Base-by-base conservation (phyloP, 108 stramenopile genomes). In the Stephanodiscus triporus region DNA sequence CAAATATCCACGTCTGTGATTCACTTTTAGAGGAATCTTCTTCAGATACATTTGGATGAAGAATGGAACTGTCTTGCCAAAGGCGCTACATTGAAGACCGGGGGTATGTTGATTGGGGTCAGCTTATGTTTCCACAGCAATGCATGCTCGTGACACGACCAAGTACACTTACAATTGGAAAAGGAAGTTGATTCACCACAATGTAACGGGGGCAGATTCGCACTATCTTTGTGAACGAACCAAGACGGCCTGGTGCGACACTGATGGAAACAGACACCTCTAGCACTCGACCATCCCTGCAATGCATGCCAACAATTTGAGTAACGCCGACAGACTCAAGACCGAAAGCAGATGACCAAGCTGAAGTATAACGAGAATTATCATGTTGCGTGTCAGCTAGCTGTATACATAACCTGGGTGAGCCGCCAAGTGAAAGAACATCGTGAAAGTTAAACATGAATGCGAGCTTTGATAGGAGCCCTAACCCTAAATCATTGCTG, bases 371-470 rank as follows among this genome's bases (percentile, higher is more conserved):
- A 10, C 53, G 60, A 11, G 84, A 78, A 32, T 34, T 38, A 4
- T 85, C 64, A 6, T 75, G 68, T 45, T 81, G 61, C 51, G 80
- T 74, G 68, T 91, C 88, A 22, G 56, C 70, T 14, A 98, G 76
- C 81, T 96, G 93, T 9, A 96, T 76, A 67, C 86, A 84, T 24
- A 97, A 61, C 58, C 85, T 89, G 57, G 90, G 85, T 57, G 88
- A 74, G 7, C 94, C 90, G 1, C 88, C 72, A 13, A 93, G 75
- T 14, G 90, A 66, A 17, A 75, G 70, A 9, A 82, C 80, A 27
- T 97, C 96, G 68, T 86, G 75, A 74, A 95, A 98, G 66, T 97
- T 98, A 78, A 98, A 98, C 97, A 98, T 97, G 66, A 93, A 97
- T 23, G 97, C 93, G 24, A 93, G 60, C 8, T 73, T 66, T 56